Evolutionary conservation across 164 flowering plant species (phyloP).

Genomic region (Vitis amurensis): DNA sequence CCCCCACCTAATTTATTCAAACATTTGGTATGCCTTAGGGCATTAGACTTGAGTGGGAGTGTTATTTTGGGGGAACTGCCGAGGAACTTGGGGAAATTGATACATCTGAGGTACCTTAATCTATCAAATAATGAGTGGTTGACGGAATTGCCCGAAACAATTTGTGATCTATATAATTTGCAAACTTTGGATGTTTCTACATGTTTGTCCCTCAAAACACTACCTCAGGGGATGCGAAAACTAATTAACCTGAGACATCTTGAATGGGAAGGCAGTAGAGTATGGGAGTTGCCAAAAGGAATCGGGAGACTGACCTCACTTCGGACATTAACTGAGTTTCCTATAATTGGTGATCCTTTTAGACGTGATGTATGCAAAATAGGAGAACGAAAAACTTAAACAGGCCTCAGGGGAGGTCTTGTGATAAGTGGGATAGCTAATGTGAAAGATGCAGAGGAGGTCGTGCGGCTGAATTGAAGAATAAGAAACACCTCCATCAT

Average conservation of each 20-base stretch:
- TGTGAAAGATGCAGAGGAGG: too few relatives aligned
- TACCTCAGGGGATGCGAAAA: slow-evolving; percentile 18
- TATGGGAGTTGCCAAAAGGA: slow-evolving; percentile 11
- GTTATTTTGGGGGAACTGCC: background rate
- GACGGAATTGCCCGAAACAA: slow-evolving; percentile 1
- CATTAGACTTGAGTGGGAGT: slow-evolving; percentile 2
- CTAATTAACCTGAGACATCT: slow-evolving; percentile 16
- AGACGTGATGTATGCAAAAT: too few relatives aligned
- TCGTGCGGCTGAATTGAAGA: too few relatives aligned
- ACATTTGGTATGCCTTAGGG: slow-evolving; percentile 8
- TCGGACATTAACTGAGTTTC: background rate
- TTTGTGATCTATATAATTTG: slow-evolving; percentile 11
- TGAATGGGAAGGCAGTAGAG: background rate
- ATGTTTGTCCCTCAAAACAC: background rate
- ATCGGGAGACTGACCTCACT: slow-evolving; percentile 10
- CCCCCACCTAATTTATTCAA: background rate
- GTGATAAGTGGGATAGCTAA: too few relatives aligned
- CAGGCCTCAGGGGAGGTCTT: too few relatives aligned
- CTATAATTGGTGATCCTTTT: background rate
- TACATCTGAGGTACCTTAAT: slow-evolving; percentile 20
- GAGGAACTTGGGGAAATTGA: slow-evolving; percentile 2
- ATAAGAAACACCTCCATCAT: too few relatives aligned
- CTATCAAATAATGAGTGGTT: background rate
- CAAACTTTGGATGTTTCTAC: slow-evolving; percentile 3
- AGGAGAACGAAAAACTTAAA: too few relatives aligned